A percentile compares a stretch with the other conserved stretches of the same genome.
phyloP scores from a whole-genome alignment of 805 yeast genomes.

The Lachancea meyersii region DNA sequence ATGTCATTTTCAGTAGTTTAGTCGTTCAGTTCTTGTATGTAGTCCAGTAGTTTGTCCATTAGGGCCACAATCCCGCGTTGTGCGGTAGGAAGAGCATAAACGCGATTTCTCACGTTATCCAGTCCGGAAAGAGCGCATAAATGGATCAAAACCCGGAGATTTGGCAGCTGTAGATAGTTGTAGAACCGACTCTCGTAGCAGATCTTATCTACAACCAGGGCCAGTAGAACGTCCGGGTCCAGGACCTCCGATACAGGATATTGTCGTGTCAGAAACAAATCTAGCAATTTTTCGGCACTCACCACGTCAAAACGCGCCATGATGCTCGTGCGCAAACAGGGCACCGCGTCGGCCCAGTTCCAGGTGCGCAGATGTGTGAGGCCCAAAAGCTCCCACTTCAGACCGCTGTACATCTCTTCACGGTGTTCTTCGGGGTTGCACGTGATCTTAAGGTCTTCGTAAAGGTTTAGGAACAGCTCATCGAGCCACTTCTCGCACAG shows the following conservation, averaged over 20 bases:
- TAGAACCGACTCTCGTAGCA: slow-evolving; percentile 66
- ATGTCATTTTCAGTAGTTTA: too few species aligned
- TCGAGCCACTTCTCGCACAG: slow-evolving; percentile 33
- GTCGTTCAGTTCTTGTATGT: slow-evolving; percentile 17
- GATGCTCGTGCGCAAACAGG: slow-evolving; percentile 49
- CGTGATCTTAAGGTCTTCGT: slow-evolving; percentile 33
- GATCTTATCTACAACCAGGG: slow-evolving; percentile 42
- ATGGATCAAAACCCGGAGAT: slow-evolving; percentile 40
- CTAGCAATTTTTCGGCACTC: slow-evolving; percentile 46
- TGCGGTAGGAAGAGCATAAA: slow-evolving; percentile 20
- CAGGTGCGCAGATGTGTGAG: slow-evolving; percentile 44
- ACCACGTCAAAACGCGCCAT: slow-evolving; percentile 58
- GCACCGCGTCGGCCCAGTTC: slow-evolving; percentile 42
- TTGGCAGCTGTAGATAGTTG: slow-evolving; percentile 44
- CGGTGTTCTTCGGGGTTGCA: slow-evolving; percentile 24
- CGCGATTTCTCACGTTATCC: slow-evolving; percentile 19
- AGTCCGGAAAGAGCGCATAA: slow-evolving; percentile 23
- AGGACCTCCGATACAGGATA: slow-evolving; percentile 17
- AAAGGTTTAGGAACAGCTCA: slow-evolving; percentile 30
- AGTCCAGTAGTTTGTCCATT: slow-evolving; percentile 20
- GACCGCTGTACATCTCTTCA: slow-evolving; percentile 46
- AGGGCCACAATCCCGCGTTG: slow-evolving; percentile 20
- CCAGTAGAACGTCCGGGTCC: slow-evolving; percentile 36
- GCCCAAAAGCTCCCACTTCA: slow-evolving; percentile 74
- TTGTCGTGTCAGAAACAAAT: slow-evolving; percentile 30